Conservation (phyloP, 2,329 filamentous ascomycete species). For the Colletotrichum ledebouriae region DNA sequence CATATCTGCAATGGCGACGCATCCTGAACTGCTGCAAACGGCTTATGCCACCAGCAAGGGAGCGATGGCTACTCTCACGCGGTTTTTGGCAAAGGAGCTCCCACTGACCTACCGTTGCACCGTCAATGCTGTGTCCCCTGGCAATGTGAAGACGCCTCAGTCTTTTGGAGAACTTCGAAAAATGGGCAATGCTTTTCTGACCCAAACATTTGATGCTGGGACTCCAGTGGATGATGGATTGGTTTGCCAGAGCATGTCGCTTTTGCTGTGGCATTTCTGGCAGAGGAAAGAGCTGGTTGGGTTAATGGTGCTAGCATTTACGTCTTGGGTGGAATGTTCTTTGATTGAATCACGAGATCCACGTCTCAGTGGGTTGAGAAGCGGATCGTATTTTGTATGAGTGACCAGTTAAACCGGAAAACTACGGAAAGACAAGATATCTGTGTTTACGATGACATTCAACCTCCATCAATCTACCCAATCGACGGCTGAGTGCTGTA, state of each 20-base stretch:
- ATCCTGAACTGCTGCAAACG: constrained; percentile 54
- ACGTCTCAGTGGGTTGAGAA: background rate
- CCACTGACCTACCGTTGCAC: constrained; percentile 60
- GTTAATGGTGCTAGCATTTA: constrained; percentile 57
- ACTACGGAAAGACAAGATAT: too few species aligned
- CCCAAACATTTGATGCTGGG: constrained; percentile 56
- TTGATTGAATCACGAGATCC: background rate
- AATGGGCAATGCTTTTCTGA: constrained; percentile 52
- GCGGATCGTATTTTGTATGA: too few species aligned
- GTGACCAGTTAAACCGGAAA: too few species aligned
- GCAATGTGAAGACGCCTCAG: constrained; percentile 58
- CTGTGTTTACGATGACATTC: background rate
- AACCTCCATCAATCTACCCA: background rate
- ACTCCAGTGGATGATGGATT: constrained; percentile 59
- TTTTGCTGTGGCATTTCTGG: constrained; percentile 60
- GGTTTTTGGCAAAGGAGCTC: constrained; percentile 58
- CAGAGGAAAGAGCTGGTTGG: constrained; percentile 60
- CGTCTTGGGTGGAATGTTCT: constrained; percentile 47
- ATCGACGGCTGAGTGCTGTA: background rate
- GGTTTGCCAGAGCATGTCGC: constrained; percentile 61
- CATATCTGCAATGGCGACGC: constrained; percentile 52
- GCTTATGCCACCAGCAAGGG: constrained; percentile 64
- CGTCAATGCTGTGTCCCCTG: constrained; percentile 60
- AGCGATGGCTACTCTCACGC: constrained; percentile 63
- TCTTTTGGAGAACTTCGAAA: constrained; percentile 51